A percentile compares a stretch with the other conserved stretches of the same genome.
These are phyloP conservation scores for Suhomyces bokatorum DNA, from an alignment of 1,139 yeast genomes.

Conservation along the genomic window DNA sequence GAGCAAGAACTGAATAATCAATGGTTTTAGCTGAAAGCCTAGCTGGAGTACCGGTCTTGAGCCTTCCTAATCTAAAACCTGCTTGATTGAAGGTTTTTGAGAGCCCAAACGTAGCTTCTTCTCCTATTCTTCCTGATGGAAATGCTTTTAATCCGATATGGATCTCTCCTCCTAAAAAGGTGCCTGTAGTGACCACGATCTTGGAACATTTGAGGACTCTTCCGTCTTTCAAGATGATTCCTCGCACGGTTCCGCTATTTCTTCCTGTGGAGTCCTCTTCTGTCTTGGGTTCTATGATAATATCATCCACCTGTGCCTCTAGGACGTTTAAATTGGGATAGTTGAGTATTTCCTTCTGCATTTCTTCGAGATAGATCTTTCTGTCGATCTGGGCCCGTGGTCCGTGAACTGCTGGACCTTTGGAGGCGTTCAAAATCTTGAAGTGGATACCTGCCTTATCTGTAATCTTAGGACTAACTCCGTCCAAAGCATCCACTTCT, in stretches of 20 bases:
- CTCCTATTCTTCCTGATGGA: constrained; percentile 95
- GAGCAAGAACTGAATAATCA: constrained; percentile 56
- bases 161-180: constrained; percentile 91
- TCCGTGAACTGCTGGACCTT: constrained; percentile 99
- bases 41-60: constrained; percentile 98
- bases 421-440: constrained; percentile 79
- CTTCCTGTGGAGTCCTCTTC: constrained; percentile 36
- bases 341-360: constrained; percentile 65
- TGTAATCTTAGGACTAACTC: constrained; percentile 79
- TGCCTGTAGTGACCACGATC: constrained; percentile 93
- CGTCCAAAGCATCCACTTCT: constrained; percentile 96
- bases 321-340: constrained; percentile 63
- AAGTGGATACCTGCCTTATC: constrained; percentile 94
- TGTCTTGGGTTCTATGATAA: constrained; percentile 57
- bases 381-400: constrained; percentile 97
- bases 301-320: constrained; percentile 82
- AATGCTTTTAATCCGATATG: constrained; percentile 79
- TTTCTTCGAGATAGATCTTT: constrained; percentile 69
- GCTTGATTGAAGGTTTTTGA: constrained; percentile 73
- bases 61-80: constrained; percentile 82
- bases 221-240: constrained; percentile 74
- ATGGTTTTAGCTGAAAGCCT: constrained; percentile 73
- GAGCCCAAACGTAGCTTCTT: constrained; percentile 86
- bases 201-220: constrained; percentile 55
- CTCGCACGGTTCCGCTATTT: constrained; percentile 51